phyloP scores from a whole-genome alignment of 495 filamentous ascomycete species.

The Ramalina peruviana region DNA sequence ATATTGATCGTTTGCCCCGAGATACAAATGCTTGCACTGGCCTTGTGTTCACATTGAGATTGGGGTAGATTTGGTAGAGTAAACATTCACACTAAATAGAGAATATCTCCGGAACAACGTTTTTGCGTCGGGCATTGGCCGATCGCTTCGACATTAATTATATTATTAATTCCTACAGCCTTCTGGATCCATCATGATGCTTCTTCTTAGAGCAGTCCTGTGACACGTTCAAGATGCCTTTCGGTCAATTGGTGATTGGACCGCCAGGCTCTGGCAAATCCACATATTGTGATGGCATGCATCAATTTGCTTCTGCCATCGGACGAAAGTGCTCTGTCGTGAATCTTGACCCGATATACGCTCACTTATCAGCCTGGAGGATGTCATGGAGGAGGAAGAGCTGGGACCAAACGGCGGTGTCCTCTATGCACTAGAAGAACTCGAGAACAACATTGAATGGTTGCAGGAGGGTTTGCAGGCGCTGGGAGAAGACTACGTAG shows the following conservation, averaged over 20 bases:
- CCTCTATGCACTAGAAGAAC: conserved; percentile 85
- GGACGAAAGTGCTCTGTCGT: conserved; percentile 87
- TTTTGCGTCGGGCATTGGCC: too few relatives aligned
- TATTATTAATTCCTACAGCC: too few relatives aligned
- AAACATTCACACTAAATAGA: too few relatives aligned
- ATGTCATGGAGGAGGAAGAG: conserved; percentile 86
- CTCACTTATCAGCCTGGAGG: conserved; percentile 73
- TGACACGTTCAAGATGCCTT: conserved; percentile 32
- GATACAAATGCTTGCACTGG: too few relatives aligned
- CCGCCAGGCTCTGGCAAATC: conserved; percentile 92
- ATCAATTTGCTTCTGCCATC: conserved; percentile 92
- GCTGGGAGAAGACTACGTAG: conserved; percentile 76
- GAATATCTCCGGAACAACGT: too few relatives aligned
- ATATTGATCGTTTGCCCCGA: too few relatives aligned
- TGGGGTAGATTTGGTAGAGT: too few relatives aligned
- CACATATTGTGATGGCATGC: conserved; percentile 96
- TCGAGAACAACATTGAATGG: conserved; percentile 87
- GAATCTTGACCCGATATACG: conserved; percentile 97
- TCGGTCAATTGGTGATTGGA: conserved; percentile 72
- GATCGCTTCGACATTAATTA: too few relatives aligned
- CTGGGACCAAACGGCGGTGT: conserved; percentile 87
- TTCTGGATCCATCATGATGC: too few relatives aligned
- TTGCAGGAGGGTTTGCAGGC: conserved; percentile 63
- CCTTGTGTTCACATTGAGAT: too few relatives aligned
- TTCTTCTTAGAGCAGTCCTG: too few relatives aligned